These are phyloP conservation scores for Puccinia hordei DNA, from an alignment of 1,284 basidiomycete species.

Conservation along the genomic window DNA sequence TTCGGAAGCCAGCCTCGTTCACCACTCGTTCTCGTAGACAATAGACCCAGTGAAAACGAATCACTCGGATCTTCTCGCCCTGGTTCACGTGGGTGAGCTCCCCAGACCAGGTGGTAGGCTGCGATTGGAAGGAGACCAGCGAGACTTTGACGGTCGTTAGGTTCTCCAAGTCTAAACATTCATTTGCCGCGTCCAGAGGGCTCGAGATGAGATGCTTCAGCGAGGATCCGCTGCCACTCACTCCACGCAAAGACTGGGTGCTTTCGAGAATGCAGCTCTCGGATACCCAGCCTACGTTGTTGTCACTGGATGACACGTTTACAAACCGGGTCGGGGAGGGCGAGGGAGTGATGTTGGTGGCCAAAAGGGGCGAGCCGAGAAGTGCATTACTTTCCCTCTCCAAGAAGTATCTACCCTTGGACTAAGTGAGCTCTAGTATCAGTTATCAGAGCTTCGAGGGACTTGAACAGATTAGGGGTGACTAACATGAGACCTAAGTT, in stretches of 20 bases:
- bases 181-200: slow-evolving; percentile 23
- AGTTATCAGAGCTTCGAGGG: neutral
- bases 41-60: slow-evolving; percentile 43
- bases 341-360: neutral
- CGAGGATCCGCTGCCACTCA: slow-evolving; percentile 17
- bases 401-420: slow-evolving; percentile 31
- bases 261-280: slow-evolving; percentile 45
- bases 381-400: slow-evolving; percentile 40
- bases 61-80: slow-evolving; percentile 37
- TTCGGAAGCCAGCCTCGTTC: slow-evolving; percentile 46
- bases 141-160: slow-evolving; percentile 13
- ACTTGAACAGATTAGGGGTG: neutral
- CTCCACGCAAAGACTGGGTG: slow-evolving; percentile 14
- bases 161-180: slow-evolving; percentile 18
- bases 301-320: slow-evolving; percentile 9
- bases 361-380: slow-evolving; percentile 28
- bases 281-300: slow-evolving; percentile 33
- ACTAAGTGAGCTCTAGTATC: neutral
- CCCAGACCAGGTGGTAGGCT: slow-evolving; percentile 41
- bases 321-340: slow-evolving; percentile 23
- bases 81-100: slow-evolving; percentile 32
- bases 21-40: slow-evolving; percentile 41
- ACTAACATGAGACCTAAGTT: slow-evolving; percentile 33
- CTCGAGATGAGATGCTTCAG: slow-evolving; percentile 38
- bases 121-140: slow-evolving; percentile 32